A percentile compares a stretch with the other conserved stretches of the same genome.
Conservation (phyloP, 2,329 filamentous ascomycete genomes). For the Magnaporthiopsis poae region DNA sequence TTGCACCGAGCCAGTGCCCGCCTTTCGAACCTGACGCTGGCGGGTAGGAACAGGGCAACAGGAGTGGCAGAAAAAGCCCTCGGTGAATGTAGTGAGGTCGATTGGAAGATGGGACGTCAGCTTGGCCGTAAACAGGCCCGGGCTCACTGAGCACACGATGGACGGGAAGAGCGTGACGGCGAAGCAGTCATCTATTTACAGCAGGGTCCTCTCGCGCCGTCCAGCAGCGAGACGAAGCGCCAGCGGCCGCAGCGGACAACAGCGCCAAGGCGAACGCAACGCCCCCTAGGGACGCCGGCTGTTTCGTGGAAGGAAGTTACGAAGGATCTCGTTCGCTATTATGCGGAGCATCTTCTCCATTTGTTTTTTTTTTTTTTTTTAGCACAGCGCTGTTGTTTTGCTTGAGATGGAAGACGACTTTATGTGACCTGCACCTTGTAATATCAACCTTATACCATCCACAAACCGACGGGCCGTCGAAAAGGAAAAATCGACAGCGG, state of each 20-base stretch:
- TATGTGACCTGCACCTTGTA: not conserved
- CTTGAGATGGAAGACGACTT: no score
- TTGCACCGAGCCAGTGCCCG: not conserved
- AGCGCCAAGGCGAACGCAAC: slow-evolving; percentile 2
- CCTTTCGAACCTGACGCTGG: not conserved
- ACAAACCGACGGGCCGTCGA: no score
- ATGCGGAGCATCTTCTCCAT: not conserved
- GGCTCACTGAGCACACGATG: slow-evolving; percentile 3
- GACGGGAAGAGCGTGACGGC: not conserved
- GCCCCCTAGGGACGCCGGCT: slow-evolving; percentile 3
- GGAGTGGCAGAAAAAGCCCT: no score
- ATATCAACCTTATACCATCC: no score
- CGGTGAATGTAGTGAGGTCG: not conserved
- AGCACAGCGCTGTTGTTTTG: not conserved
- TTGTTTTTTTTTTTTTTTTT: no score
- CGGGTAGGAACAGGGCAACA: not conserved
- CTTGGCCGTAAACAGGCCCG: slow-evolving; percentile 2
- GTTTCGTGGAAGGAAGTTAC: not conserved
- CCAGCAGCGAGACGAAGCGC: slow-evolving; percentile 2
- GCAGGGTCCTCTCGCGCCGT: not conserved
- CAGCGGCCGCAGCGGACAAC: not conserved
- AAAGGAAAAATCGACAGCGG: no score
- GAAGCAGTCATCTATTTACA: slow-evolving; percentile 5
- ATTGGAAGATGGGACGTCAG: slow-evolving; percentile 4
- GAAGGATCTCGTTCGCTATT: not conserved